Base-by-base conservation (phyloP, 2,329 filamentous ascomycete species). In the Teratosphaeria zuluensis region DNA sequence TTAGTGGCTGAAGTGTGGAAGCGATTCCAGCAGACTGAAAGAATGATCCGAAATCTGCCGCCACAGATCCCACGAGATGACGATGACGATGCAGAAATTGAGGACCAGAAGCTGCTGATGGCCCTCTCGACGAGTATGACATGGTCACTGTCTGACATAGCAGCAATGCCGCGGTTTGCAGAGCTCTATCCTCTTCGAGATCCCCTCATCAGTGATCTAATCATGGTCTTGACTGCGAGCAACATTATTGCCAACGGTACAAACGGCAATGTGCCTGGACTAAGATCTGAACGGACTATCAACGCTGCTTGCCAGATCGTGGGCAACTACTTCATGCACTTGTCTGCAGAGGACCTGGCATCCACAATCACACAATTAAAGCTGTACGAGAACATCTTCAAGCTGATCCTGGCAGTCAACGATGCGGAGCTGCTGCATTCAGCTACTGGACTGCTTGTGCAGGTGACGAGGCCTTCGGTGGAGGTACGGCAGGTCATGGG, bases 61-160 rank as follows among this genome's bases (percentile, higher is more conserved):
- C n/a, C 42, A 48, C 28, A 31, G 8, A 21, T 53, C 7, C 32
- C 52, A 8, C 19, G 52, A 8, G 32, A 38, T 24, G 54, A 32
- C 12, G 33, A 55, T 21, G 48, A 57, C 28, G 31, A 28, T 42
- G 56, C 57, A 12, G 57, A 56, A 53, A 57, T 54, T 12, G 38
- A 56, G 31, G n/a, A n/a, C 58, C 66, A 42, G 58, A 62, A 64
- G 31, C 21, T 68, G 11, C 60, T 70, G 7, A 53, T 55, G 16
- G 63, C 68, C 4, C 56, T 68, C 31, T 62, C 65, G n/a, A 63
- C 63, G 9, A 68, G 64, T 60, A 35, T 70, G 30, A 63, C 65
- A 0, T 70, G 69, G 69, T 61, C 61, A 58, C 58, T 71, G 11
- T 70, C 68, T 14, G 69, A 71, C 48, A 61, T 69, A 16, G 63